A percentile compares a stretch with the other conserved stretches of the same genome.
phyloP scores from a whole-genome alignment of 2,329 filamentous ascomycete genomes.

The Xylariales sp. region DNA sequence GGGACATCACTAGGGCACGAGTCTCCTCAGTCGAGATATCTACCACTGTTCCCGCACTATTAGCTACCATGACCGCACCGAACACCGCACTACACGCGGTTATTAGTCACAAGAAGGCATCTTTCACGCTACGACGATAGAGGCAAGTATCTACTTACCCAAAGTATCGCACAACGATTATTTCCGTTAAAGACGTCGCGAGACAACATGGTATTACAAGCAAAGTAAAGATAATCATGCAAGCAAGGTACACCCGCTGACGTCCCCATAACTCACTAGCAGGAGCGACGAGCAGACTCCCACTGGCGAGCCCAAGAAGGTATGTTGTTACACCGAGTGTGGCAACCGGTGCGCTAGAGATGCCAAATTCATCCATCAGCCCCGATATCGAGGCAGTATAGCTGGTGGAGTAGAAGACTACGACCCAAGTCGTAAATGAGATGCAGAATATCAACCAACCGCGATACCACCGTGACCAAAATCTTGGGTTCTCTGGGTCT shows the following conservation, averaged over 20 bases:
- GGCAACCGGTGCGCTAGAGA: constrained; percentile 52
- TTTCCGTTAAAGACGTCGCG: constrained; percentile 60
- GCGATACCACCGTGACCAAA: constrained; percentile 56
- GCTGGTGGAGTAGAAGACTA: constrained; percentile 71
- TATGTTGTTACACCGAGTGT: constrained; percentile 78
- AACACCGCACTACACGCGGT: constrained; percentile 50
- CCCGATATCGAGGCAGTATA: constrained; percentile 71
- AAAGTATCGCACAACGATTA: constrained; percentile 72
- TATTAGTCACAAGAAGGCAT: constrained; percentile 21
- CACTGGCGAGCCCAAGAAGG: constrained; percentile 67
- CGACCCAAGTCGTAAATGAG: constrained; percentile 42
- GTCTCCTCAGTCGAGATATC: constrained; percentile 80
- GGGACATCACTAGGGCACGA: constrained; percentile 74
- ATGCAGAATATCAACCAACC: constrained; percentile 39
- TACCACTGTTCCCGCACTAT: constrained; percentile 75
- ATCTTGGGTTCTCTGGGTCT: constrained; percentile 60
- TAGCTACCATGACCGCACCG: constrained; percentile 76
- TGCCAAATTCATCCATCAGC: constrained; percentile 62
- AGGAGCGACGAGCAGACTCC: constrained; percentile 69
- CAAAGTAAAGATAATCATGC: constrained; percentile 59
- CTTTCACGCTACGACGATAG: not conserved
- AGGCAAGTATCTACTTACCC: constrained; percentile 40
- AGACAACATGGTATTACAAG: constrained; percentile 69
- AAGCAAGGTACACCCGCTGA: constrained; percentile 63
- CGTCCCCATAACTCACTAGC: constrained; percentile 67